Conservation (phyloP, 1,284 basidiomycete genomes). For the Puccinia coronata region DNA sequence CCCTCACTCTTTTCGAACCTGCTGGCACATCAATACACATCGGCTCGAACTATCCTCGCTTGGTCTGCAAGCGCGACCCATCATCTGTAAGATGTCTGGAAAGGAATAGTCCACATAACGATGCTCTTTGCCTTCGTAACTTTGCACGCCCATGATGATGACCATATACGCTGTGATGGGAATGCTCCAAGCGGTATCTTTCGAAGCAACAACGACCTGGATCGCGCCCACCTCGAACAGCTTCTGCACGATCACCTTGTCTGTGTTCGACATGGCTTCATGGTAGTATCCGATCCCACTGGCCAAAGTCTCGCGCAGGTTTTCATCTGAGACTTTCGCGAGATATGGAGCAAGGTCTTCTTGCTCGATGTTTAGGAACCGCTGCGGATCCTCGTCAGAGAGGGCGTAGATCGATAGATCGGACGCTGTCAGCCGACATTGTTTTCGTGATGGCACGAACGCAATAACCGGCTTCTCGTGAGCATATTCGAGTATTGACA, state of each 20-base stretch:
- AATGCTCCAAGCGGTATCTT: slow-evolving; percentile 94
- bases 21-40: slow-evolving; percentile 94
- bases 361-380: slow-evolving; percentile 87
- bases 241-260: slow-evolving; percentile 90
- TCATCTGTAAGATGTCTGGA: slow-evolving; percentile 97
- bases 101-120: slow-evolving; percentile 97
- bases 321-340: slow-evolving; percentile 76
- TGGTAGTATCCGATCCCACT: slow-evolving; percentile 95
- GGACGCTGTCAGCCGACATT: slow-evolving; percentile 88
- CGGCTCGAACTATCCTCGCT: slow-evolving; percentile 79
- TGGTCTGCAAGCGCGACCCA: slow-evolving; percentile 91
- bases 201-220: slow-evolving; percentile 88
- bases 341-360: slow-evolving; percentile 83
- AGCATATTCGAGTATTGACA: slow-evolving; percentile 87
- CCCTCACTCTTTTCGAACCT: slow-evolving; percentile 66
- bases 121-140: slow-evolving; percentile 79
- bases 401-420: slow-evolving; percentile 86
- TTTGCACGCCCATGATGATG: slow-evolving; percentile 97
- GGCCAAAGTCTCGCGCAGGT: slow-evolving; percentile 76
- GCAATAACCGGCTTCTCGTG: slow-evolving; percentile 81
- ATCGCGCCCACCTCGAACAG: slow-evolving; percentile 92
- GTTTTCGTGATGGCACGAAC: slow-evolving; percentile 90
- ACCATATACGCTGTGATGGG: slow-evolving; percentile 95
- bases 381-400: slow-evolving; percentile 79
- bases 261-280: slow-evolving; percentile 85